Conservation (phyloP, 495 filamentous ascomycete species). For the Bombardia bombarda region DNA sequence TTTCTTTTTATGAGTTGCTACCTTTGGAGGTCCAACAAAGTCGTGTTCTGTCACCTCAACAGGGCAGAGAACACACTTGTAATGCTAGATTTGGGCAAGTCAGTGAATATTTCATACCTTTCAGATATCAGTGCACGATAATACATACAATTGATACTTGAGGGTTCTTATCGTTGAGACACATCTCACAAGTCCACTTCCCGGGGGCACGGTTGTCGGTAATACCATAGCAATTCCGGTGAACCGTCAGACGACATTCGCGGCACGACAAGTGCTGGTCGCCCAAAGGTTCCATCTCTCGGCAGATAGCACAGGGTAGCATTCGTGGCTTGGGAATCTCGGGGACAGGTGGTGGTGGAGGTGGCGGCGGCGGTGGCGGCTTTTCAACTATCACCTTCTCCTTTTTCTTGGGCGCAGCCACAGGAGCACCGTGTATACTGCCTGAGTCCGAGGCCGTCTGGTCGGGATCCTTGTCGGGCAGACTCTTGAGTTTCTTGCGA, state of each 20-base stretch:
- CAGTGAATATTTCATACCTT: not conserved
- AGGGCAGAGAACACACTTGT: slow-evolving; percentile 88
- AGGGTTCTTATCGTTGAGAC: slow-evolving; percentile 82
- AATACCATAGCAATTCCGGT: slow-evolving; percentile 86
- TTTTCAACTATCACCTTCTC: slow-evolving; percentile 53
- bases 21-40: slow-evolving; percentile 76
- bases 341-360: slow-evolving; percentile 48
- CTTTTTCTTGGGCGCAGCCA: slow-evolving; percentile 51
- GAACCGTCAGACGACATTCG: slow-evolving; percentile 88
- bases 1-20: slow-evolving; percentile 76
- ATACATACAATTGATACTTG: slow-evolving; percentile 70
- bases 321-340: slow-evolving; percentile 69
- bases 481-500: slow-evolving; percentile 49
- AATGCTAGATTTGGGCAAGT: slow-evolving; percentile 48
- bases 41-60: slow-evolving; percentile 68
- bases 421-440: slow-evolving; percentile 10
- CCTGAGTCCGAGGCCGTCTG: slow-evolving; percentile 30
- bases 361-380: slow-evolving; percentile 22
- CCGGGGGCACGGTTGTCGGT: slow-evolving; percentile 55
- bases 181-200: slow-evolving; percentile 96
- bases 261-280: slow-evolving; percentile 70
- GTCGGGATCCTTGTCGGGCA: slow-evolving; percentile 38
- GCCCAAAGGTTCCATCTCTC: slow-evolving; percentile 58
- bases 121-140: not conserved
- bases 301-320: slow-evolving; percentile 81